These are phyloP conservation scores for Prunus salicina DNA, from an alignment of 306 rosid genomes.

Conservation along the genomic window DNA sequence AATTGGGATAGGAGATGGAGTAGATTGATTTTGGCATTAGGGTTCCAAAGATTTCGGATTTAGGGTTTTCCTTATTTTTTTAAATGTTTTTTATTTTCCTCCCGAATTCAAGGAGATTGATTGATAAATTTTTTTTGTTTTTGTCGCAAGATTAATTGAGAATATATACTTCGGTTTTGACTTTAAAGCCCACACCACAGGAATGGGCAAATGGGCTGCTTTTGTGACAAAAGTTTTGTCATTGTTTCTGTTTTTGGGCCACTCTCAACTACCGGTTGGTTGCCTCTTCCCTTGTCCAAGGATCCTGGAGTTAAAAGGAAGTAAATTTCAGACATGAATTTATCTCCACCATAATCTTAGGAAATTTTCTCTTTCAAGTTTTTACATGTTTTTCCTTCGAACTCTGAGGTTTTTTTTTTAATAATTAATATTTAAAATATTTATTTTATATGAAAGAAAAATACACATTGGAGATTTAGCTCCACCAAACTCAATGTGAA, in stretches of 20 bases:
- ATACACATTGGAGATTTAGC: too few species aligned
- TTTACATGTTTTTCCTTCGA: too few species aligned
- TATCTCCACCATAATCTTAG: too few species aligned
- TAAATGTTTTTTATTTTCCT: neutral
- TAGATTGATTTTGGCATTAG: neutral
- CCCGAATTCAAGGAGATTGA: neutral
- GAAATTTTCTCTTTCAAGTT: too few species aligned
- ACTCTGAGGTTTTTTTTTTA: too few species aligned
- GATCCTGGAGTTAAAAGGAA: neutral
- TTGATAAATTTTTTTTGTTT: too few species aligned
- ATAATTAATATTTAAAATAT: too few species aligned
- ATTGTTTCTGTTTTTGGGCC: neutral
- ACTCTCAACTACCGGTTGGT: neutral
- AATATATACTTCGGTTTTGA: neutral
- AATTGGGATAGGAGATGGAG: neutral
- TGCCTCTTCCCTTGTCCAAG: neutral
- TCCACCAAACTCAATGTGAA: too few species aligned
- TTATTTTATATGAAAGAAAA: too few species aligned
- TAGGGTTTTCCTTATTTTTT: neutral
- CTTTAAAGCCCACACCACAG: neutral
- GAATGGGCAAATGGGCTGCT: neutral
- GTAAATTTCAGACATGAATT: too few species aligned
- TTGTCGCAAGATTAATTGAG: neutral
- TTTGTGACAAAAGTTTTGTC: neutral
- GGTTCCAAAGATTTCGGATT: neutral